Evolutionary conservation across 1,139 yeast species (phyloP).

Genomic region (Debaryomyces psychrophilus): DNA sequence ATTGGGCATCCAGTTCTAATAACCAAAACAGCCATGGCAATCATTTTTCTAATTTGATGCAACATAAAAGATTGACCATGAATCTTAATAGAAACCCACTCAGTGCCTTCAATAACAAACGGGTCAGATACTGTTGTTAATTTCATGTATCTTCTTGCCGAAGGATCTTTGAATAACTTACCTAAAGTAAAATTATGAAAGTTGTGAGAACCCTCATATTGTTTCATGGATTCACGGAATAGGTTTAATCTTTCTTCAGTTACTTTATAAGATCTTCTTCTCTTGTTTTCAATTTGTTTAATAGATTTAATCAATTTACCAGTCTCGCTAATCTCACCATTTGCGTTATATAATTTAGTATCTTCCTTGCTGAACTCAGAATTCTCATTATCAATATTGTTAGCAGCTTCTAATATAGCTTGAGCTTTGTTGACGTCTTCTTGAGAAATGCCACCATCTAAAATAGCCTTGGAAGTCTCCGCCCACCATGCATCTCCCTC

Average conservation of each 20-base stretch:
- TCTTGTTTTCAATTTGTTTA: conserved; percentile 66
- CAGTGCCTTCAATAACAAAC: conserved; percentile 88
- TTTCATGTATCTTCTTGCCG: conserved; percentile 83
- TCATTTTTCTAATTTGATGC: conserved; percentile 98
- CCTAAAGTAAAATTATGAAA: conserved; percentile 96
- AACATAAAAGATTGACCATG: conserved; percentile 99
- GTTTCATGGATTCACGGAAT: conserved; percentile 69
- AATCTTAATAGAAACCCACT: conserved; percentile 93
- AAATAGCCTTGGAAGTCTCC: conserved; percentile 47
- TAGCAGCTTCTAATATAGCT: conserved; percentile 16
- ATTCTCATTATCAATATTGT: conserved; percentile 25
- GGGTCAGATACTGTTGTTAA: conserved; percentile 83
- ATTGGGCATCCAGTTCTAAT: conserved; percentile 86
- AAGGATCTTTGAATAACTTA: conserved; percentile 82
- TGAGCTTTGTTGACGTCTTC: conserved; percentile 42
- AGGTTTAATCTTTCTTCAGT: conserved; percentile 59
- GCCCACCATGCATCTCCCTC: conserved; percentile 82
- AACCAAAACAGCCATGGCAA: conserved; percentile 88
- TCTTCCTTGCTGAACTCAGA: conserved; percentile 23
- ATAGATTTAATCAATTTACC: conserved; percentile 56
- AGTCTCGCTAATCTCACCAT: conserved; percentile 41
- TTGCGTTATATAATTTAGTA: conserved; percentile 29
- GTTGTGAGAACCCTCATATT: conserved; percentile 86
- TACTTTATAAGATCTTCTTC: conserved; percentile 72
- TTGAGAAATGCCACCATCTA: conserved; percentile 49